phyloP scores from a whole-genome alignment of 805 yeast species.

The Cyberlindnera sargentensis region DNA sequence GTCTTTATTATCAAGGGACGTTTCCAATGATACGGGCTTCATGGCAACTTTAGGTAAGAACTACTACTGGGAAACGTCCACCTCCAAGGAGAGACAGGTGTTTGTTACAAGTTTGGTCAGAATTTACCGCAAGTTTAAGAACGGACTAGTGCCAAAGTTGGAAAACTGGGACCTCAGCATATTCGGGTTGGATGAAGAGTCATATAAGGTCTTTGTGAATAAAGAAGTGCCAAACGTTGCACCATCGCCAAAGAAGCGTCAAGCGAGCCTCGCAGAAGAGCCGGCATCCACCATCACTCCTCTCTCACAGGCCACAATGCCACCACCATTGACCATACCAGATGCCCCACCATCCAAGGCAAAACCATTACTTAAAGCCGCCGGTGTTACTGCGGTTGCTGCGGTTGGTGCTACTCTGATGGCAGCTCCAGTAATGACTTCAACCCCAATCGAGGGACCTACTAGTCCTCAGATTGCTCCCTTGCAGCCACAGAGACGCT shows the following conservation, averaged over 20 bases:
- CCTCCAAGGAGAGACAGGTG: slow-evolving; percentile 50
- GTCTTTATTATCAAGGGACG: slow-evolving; percentile 45
- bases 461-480: neutral
- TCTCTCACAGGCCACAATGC: neutral
- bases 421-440: neutral
- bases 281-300: too few relatives aligned
- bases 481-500: neutral
- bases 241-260: slow-evolving; percentile 4
- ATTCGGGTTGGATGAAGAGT: slow-evolving; percentile 32
- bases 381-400: neutral
- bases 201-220: slow-evolving; percentile 24
- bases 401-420: neutral
- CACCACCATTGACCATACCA: neutral
- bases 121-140: slow-evolving; percentile 47
- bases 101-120: slow-evolving; percentile 48
- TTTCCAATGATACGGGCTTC: slow-evolving; percentile 48
- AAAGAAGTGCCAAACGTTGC: slow-evolving; percentile 5
- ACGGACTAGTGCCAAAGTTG: slow-evolving; percentile 47
- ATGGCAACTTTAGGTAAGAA: slow-evolving; percentile 58
- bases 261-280: neutral
- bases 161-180: slow-evolving; percentile 42
- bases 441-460: too few relatives aligned
- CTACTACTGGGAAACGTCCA: slow-evolving; percentile 75
- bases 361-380: neutral
- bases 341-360: neutral